phyloP scores from a whole-genome alignment of 768 basidiomycete genomes.

The Goffeauzyma gilvescens region DNA sequence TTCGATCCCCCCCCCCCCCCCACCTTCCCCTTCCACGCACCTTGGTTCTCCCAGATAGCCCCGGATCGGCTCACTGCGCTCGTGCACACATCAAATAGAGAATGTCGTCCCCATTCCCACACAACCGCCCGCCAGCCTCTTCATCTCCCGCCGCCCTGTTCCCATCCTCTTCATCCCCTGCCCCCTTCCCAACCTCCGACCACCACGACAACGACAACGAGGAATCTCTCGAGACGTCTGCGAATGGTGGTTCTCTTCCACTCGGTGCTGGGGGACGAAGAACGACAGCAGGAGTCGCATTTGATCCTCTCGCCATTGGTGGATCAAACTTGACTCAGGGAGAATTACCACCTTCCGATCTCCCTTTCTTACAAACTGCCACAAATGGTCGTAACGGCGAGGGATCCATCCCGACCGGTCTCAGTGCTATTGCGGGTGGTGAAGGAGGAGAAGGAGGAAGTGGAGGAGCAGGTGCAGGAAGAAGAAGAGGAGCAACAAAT shows the following conservation, averaged over 20 bases:
- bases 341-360: no score
- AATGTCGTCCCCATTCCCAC: conserved; percentile 10
- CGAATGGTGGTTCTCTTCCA: no score
- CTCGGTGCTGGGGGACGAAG: no score
- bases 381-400: not conserved
- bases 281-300: no score
- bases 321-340: no score
- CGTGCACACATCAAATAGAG: not conserved
- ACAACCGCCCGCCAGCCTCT: not conserved
- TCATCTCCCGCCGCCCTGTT: not conserved
- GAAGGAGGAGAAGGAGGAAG: conserved; percentile 7
- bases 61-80: no score
- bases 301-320: no score
- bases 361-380: no score
- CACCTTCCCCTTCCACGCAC: not conserved
- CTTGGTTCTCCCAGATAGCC: no score
- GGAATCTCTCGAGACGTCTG: no score
- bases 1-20: not conserved
- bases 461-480: not conserved
- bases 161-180: not conserved
- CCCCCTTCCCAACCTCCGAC: conserved; percentile 3
- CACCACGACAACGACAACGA: no score
- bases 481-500: conserved; percentile 3
- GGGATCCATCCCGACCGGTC: conserved; percentile 1
- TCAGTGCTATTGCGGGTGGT: not conserved